phyloP scores from a whole-genome alignment of 176 grass and related monocot genomes.

The Bolboschoenus planiculmis region DNA sequence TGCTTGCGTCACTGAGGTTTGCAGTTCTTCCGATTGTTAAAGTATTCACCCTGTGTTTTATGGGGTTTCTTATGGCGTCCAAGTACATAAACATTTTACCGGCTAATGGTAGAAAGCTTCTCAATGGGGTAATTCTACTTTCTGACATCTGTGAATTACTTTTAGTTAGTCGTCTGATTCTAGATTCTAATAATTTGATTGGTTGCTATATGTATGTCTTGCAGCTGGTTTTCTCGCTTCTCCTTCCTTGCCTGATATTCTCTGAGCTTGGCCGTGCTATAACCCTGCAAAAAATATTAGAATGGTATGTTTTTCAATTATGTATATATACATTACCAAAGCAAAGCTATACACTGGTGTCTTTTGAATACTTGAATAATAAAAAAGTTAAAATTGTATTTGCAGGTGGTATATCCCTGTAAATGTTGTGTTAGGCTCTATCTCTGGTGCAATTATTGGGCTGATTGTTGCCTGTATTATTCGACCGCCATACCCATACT shows the following conservation, averaged over 20 bases:
- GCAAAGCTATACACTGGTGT: background rate
- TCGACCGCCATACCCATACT: conserved; percentile 86
- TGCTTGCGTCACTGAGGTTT: conserved; percentile 57
- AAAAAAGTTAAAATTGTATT: conserved; percentile 4
- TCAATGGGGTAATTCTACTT: conserved; percentile 65
- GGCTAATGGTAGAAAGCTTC: conserved; percentile 78
- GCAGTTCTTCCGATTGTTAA: conserved; percentile 86
- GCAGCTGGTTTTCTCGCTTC: conserved; percentile 99
- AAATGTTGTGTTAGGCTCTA: conserved; percentile 75
- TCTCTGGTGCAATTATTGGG: conserved; percentile 76
- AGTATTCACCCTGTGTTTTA: conserved; percentile 93
- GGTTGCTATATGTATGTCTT: background rate
- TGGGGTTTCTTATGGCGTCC: conserved; percentile 97
- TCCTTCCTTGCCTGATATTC: conserved; percentile 98
- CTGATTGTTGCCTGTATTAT: conserved; percentile 81
- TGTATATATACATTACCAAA: background rate
- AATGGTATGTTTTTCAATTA: conserved; percentile 50
- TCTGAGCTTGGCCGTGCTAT: conserved; percentile 80
- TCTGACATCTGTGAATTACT: conserved; percentile 1
- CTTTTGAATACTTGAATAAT: background rate
- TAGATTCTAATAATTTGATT: background rate
- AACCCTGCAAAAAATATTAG: conserved; percentile 62
- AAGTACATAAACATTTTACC: conserved; percentile 94
- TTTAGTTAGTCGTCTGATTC: background rate
- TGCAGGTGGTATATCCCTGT: conserved; percentile 98